Evolutionary conservation across 345 rosid genomes (phyloP), one percentile per base, ranked within the genome.

Genomic region (Euphorbia lathyris): DNA sequence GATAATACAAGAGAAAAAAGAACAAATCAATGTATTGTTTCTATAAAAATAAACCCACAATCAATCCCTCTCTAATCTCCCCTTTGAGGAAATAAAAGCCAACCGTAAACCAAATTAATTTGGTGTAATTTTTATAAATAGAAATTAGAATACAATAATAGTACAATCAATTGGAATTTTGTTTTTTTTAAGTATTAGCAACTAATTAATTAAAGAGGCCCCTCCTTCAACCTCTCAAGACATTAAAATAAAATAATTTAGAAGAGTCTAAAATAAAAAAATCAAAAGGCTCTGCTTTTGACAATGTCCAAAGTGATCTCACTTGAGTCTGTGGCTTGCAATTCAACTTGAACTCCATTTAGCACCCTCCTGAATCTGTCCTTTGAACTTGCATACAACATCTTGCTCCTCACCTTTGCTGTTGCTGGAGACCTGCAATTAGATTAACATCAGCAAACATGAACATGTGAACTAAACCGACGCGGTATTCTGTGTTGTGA

Each of bases 281-380:
- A 7, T 51, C 60, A 76, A 12, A 25, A 38, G 23, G 79, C 75
- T 60, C 75, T 45, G 32, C 48, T 63, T 38, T 66, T 59, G 29
- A 76, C 58, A 66, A 76, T 62, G 64, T 71, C 79, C 38, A 76
- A 23, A 69, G 72, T 61, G 30, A 76, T 52, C 51, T 76, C 79
- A n/a, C 72, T 71, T 0, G 76, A 68, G 17, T 76, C 79, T 11
- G 79, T 76, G 3, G 79, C 79, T 36, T 76, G 79, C 26, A 76
- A 42, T 56, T 76, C 79, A 17, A 76, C 62, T 17, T 76, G 79
- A 51, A 76, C 71, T n/a, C 79, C 79, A 12, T 76, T 75, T 20
- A 76, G 75, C 48, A 59, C 71, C 26, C 79, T 76, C 71, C 71
- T 76, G 75, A 76, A 71, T 53, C 79, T 60, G 8, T 76, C 79